These are phyloP conservation scores for Talaromyces islandicus DNA, from an alignment of 2,329 filamentous ascomycete genomes.

Conservation along the genomic window DNA sequence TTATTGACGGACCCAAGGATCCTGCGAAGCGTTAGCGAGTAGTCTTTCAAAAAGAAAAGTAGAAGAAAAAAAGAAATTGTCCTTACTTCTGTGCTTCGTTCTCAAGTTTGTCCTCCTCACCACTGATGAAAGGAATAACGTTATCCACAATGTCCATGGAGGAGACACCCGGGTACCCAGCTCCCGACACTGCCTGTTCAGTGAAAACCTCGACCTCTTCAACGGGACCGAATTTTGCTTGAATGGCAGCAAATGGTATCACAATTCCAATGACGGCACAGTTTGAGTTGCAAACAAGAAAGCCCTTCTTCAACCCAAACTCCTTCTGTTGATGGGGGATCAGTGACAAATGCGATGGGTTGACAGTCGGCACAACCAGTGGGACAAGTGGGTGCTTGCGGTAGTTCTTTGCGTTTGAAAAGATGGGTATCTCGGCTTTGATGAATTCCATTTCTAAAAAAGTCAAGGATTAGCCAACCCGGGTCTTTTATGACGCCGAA, in stretches of 20 bases:
- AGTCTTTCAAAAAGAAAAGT: neutral
- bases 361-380: constrained; percentile 91
- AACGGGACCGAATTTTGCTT: constrained; percentile 76
- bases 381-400: constrained; percentile 84
- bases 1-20: constrained; percentile 74
- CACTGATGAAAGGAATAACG: constrained; percentile 85
- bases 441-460: constrained; percentile 79
- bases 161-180: constrained; percentile 62
- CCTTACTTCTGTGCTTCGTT: constrained; percentile 75
- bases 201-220: constrained; percentile 79
- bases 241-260: constrained; percentile 86
- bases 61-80: neutral
- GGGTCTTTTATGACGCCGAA: no score
- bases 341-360: constrained; percentile 77
- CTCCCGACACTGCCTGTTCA: constrained; percentile 89
- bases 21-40: constrained; percentile 16
- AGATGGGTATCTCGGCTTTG: constrained; percentile 79
- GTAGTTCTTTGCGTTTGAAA: constrained; percentile 98
- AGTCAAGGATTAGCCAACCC: constrained; percentile 7
- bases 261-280: constrained; percentile 96
- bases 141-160: constrained; percentile 97
- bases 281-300: constrained; percentile 96
- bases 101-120: constrained; percentile 95
- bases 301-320: constrained; percentile 70
- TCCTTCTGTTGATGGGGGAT: constrained; percentile 81